Percentiles rank a stretch among this genome's conserved stretches.
phyloP scores from a whole-genome alignment of 495 filamentous ascomycete genomes.

The Aspergillus kassunensis region DNA sequence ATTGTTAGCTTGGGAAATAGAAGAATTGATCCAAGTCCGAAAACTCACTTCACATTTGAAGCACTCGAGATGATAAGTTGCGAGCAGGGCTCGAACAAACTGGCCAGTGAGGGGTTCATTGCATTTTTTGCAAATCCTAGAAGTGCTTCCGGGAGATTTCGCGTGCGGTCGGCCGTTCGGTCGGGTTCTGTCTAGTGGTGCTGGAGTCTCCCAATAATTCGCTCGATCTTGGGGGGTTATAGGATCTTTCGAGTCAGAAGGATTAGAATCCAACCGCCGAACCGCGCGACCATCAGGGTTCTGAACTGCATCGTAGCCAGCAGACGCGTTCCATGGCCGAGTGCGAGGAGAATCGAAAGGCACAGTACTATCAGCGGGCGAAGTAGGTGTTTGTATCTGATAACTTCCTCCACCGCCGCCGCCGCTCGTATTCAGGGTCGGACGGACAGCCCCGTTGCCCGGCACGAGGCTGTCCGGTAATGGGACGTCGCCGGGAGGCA shows the following conservation, averaged over 20 bases:
- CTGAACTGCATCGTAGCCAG: conserved; percentile 20
- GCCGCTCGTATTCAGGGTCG: conserved; percentile 40
- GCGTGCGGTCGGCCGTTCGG: conserved; percentile 39
- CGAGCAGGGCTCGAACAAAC: conserved; percentile 88
- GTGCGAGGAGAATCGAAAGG: conserved; percentile 43
- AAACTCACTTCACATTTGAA: conserved; percentile 89
- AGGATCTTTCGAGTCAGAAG: conserved; percentile 18
- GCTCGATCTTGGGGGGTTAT: conserved; percentile 30
- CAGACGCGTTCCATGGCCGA: conserved; percentile 30
- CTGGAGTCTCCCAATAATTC: conserved; percentile 34
- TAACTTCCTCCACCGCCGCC: conserved; percentile 13
- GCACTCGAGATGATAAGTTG: conserved; percentile 95
- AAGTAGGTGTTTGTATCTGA: conserved; percentile 41
- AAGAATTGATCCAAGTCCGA: neutral
- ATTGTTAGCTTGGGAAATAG: conserved; percentile 7
- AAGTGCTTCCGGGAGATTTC: conserved; percentile 37
- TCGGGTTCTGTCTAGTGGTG: conserved; percentile 41
- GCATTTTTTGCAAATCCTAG: conserved; percentile 82
- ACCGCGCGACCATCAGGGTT: conserved; percentile 31
- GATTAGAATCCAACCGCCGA: conserved; percentile 30
- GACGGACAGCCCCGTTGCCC: conserved; percentile 41
- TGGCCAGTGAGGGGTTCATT: conserved; percentile 81
- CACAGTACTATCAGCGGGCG: conserved; percentile 41
- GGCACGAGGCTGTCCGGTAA: conserved; percentile 47
- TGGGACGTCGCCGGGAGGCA: conserved; percentile 44